Evolutionary conservation across 352 stramenopile species (phyloP), one percentile per base, ranked within the genome.

Genomic region (Globisporangium nagaii): DNA sequence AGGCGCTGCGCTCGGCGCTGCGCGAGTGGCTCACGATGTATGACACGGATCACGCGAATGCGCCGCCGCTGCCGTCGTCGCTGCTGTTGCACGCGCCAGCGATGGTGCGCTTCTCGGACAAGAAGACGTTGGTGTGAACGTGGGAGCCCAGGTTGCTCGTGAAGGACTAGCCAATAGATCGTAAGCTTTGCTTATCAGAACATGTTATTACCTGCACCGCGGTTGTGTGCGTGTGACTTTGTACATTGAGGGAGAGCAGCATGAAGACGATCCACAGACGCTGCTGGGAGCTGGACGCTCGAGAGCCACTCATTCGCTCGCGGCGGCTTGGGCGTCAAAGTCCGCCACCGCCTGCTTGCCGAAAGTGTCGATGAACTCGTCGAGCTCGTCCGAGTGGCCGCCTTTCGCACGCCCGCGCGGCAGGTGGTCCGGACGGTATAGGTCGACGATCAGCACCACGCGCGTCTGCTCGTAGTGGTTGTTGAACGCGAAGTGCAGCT

Each of bases 401-500:
- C 86, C 85, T 20, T 78, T 80, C 25, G 88, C 88, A 24, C 70
- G 86, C 4, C 88, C 88, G 11, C 83, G 74, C 13, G 86, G 85
- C 34, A 96, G 46, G 8, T 92, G 62, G 35, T 88, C 76, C 1
- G 88, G 88, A 3, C 88, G 84, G 34, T 93, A 89, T 39, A 96
- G 66, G 59, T 96, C 88, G 35, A 96, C 70, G 55, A 96, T 96
- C 24, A 96, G 66, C 27, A 96, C 81, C 30, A 81, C 73, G 7
- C 81, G 75, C 42, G 72, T 88, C 55, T 79, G 63, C 12, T 80
- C 68, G 3, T 69, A 61, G 56, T 89, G 83, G 51, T 84, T 57
- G 63, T 95, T 95, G 64, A 78, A 95, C 49, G 84, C 86, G 46
- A 87, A 88, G 68, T 96, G 88, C 44, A 95, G 70, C 60, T 96